Percentiles rank a stretch among this genome's conserved stretches.
Evolutionary conservation across 768 basidiomycete genomes (phyloP).

Genomic region (Suillus subluteus): DNA sequence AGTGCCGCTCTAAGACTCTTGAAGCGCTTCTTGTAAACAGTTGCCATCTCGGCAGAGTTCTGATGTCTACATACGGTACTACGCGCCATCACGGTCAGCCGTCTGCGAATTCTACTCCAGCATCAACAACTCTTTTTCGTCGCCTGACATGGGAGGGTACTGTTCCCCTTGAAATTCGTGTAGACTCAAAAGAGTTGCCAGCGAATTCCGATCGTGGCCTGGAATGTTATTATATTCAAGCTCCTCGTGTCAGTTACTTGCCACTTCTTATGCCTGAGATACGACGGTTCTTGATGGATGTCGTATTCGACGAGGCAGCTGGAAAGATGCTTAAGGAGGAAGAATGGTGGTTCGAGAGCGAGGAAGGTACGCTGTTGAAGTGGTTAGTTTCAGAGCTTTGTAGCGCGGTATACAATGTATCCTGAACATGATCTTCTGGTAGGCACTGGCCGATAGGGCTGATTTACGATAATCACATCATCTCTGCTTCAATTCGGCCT

Average conservation of each 20-base stretch:
- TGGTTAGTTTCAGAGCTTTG: conserved; percentile 61
- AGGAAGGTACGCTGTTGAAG: conserved; percentile 79
- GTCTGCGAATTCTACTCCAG: conserved; percentile 52
- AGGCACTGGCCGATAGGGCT: conserved; percentile 99
- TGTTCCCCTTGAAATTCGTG: conserved; percentile 85
- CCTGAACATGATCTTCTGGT: conserved; percentile 10
- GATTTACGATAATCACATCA: conserved; percentile 84
- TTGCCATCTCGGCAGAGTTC: neutral
- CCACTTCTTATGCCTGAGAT: conserved; percentile 90
- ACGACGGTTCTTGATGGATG: conserved; percentile 84
- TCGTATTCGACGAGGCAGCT: conserved; percentile 88
- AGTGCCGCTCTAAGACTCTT: neutral
- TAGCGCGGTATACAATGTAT: neutral
- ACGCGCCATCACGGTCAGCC: conserved; percentile 48
- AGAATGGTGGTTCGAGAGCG: conserved; percentile 98
- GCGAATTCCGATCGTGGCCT: conserved; percentile 88
- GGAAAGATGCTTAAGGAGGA: conserved; percentile 79
- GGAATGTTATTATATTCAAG: conserved; percentile 90
- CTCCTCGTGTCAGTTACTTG: conserved; percentile 91
- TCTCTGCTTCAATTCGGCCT: conserved; percentile 58
- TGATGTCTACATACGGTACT: conserved; percentile 58
- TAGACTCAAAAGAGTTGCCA: conserved; percentile 88
- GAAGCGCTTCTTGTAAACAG: conserved; percentile 4
- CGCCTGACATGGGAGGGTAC: conserved; percentile 91
- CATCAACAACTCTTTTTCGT: conserved; percentile 82